Percentiles rank a stretch among this genome's conserved stretches.
Evolutionary conservation across 1,284 basidiomycete species (phyloP).

Genomic region (Cerioporus squamosus): DNA sequence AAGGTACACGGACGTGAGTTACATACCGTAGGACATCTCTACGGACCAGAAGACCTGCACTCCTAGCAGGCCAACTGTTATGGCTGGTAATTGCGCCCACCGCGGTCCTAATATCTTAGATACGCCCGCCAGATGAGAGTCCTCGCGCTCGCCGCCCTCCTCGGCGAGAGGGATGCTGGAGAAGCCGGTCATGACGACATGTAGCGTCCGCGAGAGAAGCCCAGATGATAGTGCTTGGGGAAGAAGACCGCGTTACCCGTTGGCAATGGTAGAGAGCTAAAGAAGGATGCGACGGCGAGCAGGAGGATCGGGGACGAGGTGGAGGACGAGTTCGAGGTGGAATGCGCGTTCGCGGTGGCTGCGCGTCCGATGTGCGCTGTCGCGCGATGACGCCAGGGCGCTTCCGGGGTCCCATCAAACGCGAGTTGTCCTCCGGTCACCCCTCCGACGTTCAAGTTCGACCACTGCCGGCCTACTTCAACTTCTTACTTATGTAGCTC

Average conservation of each 20-base stretch:
- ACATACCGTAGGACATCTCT: conserved; percentile 87
- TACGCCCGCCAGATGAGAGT: conserved; percentile 54
- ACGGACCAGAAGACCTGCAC: conserved; percentile 90
- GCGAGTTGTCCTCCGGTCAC: too few relatives aligned
- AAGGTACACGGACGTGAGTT: neutral
- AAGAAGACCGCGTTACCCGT: too few relatives aligned
- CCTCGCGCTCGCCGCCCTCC: conserved; percentile 34
- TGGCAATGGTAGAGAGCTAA: too few relatives aligned
- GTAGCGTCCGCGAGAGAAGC: neutral
- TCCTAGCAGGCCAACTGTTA: conserved; percentile 81
- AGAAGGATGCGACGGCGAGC: neutral
- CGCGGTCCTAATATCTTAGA: conserved; percentile 61
- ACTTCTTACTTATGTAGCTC: too few relatives aligned
- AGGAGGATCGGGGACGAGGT: neutral
- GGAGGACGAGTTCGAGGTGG: neutral
- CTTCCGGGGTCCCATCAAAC: too few relatives aligned
- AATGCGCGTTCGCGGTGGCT: neutral
- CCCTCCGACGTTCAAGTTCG: too few relatives aligned
- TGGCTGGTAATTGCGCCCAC: conserved; percentile 68
- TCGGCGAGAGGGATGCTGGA: conserved; percentile 44
- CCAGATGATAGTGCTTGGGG: too few relatives aligned
- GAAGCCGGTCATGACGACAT: conserved; percentile 50
- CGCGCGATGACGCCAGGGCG: neutral
- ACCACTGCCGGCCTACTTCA: too few relatives aligned
- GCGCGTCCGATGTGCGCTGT: neutral